A percentile compares a stretch with the other conserved stretches of the same genome.
Evolutionary conservation across 306 rosid genomes (phyloP).

Genomic region (Sphenostylis stenocarpa): DNA sequence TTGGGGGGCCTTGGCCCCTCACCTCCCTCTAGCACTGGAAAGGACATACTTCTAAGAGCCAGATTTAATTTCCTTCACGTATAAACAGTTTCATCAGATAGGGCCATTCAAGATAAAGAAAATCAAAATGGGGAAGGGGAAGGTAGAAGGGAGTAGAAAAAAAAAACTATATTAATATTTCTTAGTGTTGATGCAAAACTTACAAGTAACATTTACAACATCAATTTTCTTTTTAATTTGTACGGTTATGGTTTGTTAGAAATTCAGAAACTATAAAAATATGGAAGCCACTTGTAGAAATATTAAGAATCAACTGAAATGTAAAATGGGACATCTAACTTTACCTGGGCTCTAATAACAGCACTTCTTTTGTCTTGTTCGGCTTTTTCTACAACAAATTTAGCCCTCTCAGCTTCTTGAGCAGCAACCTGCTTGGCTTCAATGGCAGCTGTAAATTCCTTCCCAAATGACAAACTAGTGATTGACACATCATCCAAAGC

Average conservation of each 20-base stretch:
- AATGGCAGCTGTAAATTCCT: slow-evolving; percentile 80
- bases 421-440: slow-evolving; percentile 98
- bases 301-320: background rate
- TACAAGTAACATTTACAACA: background rate
- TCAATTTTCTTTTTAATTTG: background rate
- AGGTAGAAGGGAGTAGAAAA: background rate
- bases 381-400: slow-evolving; percentile 85
- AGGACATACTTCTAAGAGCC: background rate
- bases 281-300: background rate
- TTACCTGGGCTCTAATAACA: slow-evolving; percentile 82
- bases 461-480: slow-evolving; percentile 69
- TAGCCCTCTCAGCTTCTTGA: slow-evolving; percentile 96
- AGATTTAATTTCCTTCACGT: background rate
- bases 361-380: slow-evolving; percentile 89
- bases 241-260: background rate
- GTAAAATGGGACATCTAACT: background rate
- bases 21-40: background rate
- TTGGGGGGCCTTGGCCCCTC: too few relatives aligned
- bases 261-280: slow-evolving; percentile 11
- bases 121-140: background rate
- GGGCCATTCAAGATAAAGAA: background rate
- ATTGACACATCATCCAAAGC: slow-evolving; percentile 94
- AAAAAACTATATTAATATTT: background rate
- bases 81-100: background rate
- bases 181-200: background rate